Base-by-base conservation (phyloP, 495 filamentous ascomycete genomes). In the Articulospora tetracladia region DNA sequence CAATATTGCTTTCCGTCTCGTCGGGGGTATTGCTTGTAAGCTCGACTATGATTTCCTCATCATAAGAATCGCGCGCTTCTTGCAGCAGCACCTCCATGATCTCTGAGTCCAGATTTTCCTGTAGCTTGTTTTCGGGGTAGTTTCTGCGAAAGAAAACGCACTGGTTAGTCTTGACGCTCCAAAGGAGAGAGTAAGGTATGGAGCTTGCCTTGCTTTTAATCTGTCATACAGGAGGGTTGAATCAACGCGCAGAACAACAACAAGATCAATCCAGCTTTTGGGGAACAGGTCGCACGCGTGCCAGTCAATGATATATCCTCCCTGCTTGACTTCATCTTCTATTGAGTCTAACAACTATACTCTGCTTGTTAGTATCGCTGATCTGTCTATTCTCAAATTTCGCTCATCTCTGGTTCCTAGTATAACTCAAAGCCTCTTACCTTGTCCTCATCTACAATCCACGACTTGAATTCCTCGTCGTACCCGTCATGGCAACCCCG, bases 241-340 rank as follows among this genome's bases (percentile, higher is more conserved):
- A 54, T 91, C 85, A 55, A 87, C 91, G 15, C 95, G 80, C 57
- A 99, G 72, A 60, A 98, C 95, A 3, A 98, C 89, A 0, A 98
- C 93, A 1, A 99, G 83, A 69, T 99, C 95, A 66, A 98, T 88
- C 90, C 91, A 96, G 68, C 87, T 86, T 70, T 88, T 84, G 23
- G 95, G 93, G 70, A 99, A 98, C 28, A 98, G 75, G 68, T 99
- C 95, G 74, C 93, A 97, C 0, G 91, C 93, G 72, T 99, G 94
- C 94, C 93, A 99, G 74, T 99, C 95, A 64, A 99, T 90, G 68
- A 99, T 83, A 70, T 85, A 89, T 17, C 95, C 95, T 60, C 95
- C 95, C 25, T 82, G 71, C 62, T 86, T 82, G 54, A 90, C 80
- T 57, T 92, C 86, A 51, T 92, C 83, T 74, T 98, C 94, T 56